Evolutionary conservation across 805 yeast genomes (phyloP).

Genomic region (Yarrowia sp.): DNA sequence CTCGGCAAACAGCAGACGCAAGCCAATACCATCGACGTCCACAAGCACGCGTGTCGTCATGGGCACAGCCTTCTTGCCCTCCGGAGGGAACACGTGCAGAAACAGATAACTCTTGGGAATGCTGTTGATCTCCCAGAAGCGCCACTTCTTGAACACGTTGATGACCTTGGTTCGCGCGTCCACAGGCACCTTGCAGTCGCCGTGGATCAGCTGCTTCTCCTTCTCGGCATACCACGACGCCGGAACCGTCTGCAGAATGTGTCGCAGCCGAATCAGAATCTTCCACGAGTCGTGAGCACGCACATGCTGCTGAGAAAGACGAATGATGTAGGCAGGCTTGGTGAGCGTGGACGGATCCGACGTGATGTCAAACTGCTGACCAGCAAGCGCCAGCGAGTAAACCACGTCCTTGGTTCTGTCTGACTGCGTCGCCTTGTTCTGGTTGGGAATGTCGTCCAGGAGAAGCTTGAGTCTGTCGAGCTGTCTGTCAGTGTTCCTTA

Average conservation of each 20-base stretch:
- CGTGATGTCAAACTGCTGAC: conserved; percentile 53
- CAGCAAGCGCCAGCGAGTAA: conserved; percentile 48
- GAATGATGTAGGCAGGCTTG: conserved; percentile 76
- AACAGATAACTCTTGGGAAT: conserved; percentile 58
- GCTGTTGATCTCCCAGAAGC: conserved; percentile 84
- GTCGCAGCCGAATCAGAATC: conserved; percentile 72
- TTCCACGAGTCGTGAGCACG: conserved; percentile 87
- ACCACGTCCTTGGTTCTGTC: conserved; percentile 38
- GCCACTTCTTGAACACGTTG: conserved; percentile 69
- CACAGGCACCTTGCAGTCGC: conserved; percentile 47
- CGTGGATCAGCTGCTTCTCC: conserved; percentile 38
- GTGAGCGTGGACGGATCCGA: conserved; percentile 90
- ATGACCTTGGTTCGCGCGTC: conserved; percentile 57
- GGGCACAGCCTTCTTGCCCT: conserved; percentile 27
- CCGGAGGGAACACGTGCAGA: conserved; percentile 45
- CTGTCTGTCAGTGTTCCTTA: conserved; percentile 9
- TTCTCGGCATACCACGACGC: conserved; percentile 46
- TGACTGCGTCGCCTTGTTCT: background rate
- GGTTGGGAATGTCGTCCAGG: background rate
- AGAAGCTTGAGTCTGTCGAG: background rate
- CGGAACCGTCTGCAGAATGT: conserved; percentile 62
- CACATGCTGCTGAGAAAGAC: conserved; percentile 65
- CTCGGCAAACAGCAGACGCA: conserved; percentile 36
- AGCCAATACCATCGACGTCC: conserved; percentile 38
- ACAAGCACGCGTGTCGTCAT: conserved; percentile 27